Conservation (phyloP, 306 rosid genomes). For the Myrica gale region DNA sequence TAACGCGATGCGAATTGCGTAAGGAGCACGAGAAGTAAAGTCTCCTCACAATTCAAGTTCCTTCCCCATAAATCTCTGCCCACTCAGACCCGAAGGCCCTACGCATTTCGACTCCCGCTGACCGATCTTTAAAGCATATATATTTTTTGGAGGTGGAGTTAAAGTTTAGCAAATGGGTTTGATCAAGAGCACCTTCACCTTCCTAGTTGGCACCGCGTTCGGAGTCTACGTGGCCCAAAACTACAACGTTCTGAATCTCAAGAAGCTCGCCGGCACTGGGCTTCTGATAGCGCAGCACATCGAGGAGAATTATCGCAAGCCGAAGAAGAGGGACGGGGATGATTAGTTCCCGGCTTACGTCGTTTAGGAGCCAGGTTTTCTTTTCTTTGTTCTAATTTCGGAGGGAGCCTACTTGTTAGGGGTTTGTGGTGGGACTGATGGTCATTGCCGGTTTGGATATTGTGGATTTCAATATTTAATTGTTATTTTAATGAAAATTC, state of each 20-base stretch:
- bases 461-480: no score
- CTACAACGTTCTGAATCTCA: slow-evolving; percentile 43
- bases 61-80: no score
- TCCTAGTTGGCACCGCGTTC: slow-evolving; percentile 30
- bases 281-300: slow-evolving; percentile 36
- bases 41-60: no score
- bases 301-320: slow-evolving; percentile 51
- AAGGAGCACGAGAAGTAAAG: no score
- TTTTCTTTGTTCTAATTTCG: no score
- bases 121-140: background rate
- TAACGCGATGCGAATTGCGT: no score
- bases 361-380: no score
- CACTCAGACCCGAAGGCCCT: background rate
- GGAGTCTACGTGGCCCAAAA: slow-evolving; percentile 51
- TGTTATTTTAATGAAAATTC: no score
- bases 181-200: slow-evolving; percentile 37
- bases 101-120: background rate
- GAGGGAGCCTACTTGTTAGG: no score
- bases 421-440: no score
- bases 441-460: no score
- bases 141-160: slow-evolving; percentile 22
- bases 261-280: slow-evolving; percentile 37
- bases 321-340: slow-evolving; percentile 41
- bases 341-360: background rate
- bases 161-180: background rate